Base-by-base conservation (phyloP, 1,284 basidiomycete species). In the Puccinia novopanici region DNA sequence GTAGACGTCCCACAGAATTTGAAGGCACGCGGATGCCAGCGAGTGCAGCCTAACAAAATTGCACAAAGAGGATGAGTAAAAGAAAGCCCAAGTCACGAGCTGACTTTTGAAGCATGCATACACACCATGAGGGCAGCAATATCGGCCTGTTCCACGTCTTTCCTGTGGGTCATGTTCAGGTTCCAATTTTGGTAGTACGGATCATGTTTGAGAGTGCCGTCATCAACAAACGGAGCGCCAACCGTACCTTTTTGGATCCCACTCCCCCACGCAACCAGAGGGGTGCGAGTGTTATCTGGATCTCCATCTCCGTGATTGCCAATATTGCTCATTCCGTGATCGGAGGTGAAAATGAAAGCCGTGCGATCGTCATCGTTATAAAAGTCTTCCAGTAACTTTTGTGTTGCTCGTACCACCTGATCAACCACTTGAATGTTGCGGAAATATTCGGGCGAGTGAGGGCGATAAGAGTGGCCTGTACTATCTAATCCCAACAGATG, bases 231-330 rank as follows among this genome's bases (percentile, higher is more conserved):
- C 0, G 45, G 73, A 81, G n/a, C n/a, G 22, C 19, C 34, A 42
- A 9, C 19, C n/a, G 17, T 54, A 27, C 42, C 24, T 54, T 78
- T n/a, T 34, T 68, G 42, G 24, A 84, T 86, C 6, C 93, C 93
- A 54, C 90, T 54, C 22, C 34, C 50, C 57, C 73, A 80, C 67
- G 76, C 77, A 45, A 65, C 50, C 19, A 70, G 65, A 75, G 72
- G 54, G 27, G 45, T 65, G 65, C 68, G 37, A 71, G 84, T 82
- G 81, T 83, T 85, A 90, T 89, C 27, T 91, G 87, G 93, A 83
- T 95, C 91, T 42, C 93, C 93, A 83, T 95, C 93, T 2, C 93
- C 93, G 82, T 95, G 93, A 84, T 94, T 95, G 37, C 93, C 93
- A 80, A 94, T 92, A 61, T 88, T 89, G 10, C 91, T 92, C 93